phyloP scores from a whole-genome alignment of 2,329 filamentous ascomycete species.

The Ceratocystis diversiconidia region DNA sequence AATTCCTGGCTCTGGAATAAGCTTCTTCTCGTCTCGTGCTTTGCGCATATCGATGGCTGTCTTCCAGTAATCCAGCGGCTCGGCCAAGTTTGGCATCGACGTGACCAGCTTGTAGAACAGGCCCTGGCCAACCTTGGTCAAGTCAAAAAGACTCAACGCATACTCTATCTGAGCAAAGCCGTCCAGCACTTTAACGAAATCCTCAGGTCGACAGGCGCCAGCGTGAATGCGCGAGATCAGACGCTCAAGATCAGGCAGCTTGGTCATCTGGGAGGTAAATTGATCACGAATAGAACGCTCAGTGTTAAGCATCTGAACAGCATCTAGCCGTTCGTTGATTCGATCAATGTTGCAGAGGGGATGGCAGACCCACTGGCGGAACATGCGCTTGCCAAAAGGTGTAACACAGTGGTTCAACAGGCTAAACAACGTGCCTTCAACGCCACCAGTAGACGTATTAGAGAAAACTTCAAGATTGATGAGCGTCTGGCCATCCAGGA shows the following conservation, averaged over 20 bases:
- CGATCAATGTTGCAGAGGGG: constrained; percentile 72
- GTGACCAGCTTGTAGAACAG: constrained; percentile 71
- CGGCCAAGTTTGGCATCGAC: constrained; percentile 70
- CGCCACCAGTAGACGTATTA: constrained; percentile 76
- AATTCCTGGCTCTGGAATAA: constrained; percentile 75
- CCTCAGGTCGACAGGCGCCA: constrained; percentile 73
- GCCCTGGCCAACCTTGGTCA: constrained; percentile 62
- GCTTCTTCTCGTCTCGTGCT: constrained; percentile 63
- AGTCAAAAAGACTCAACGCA: constrained; percentile 65
- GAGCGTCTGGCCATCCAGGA: constrained; percentile 88
- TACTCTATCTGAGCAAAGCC: constrained; percentile 98
- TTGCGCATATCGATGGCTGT: constrained; percentile 75
- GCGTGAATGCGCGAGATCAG: constrained; percentile 91
- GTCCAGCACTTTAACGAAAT: constrained; percentile 86
- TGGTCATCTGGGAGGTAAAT: constrained; percentile 75
- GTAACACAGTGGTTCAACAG: constrained; percentile 91
- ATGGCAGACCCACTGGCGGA: constrained; percentile 95
- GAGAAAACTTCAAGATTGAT: constrained; percentile 97
- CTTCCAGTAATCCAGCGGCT: constrained; percentile 71
- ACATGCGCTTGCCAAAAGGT: constrained; percentile 89
- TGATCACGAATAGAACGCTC: constrained; percentile 69
- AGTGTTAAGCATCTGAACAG: constrained; percentile 81
- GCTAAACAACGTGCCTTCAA: constrained; percentile 75
- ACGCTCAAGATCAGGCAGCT: constrained; percentile 86
- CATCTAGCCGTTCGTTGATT: constrained; percentile 89